phyloP scores from a whole-genome alignment of 2,329 filamentous ascomycete species.

The Colletotrichum eremochloae region DNA sequence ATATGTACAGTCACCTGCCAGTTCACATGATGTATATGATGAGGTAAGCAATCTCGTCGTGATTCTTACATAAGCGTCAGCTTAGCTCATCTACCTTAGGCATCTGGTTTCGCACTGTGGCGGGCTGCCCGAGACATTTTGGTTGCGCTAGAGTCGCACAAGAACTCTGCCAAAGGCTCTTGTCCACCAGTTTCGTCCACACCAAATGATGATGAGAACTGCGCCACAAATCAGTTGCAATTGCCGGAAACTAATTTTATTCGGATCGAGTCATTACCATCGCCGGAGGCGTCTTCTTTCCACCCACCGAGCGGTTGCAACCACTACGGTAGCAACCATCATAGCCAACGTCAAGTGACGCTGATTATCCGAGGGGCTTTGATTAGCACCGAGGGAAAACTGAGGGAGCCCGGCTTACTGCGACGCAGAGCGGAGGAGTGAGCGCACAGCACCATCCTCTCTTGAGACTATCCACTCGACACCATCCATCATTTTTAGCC shows the following conservation, averaged over 20 bases:
- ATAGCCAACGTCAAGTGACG: constrained; percentile 25
- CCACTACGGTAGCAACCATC: constrained; percentile 27
- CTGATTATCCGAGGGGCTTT: constrained; percentile 32
- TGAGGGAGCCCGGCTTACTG: constrained; percentile 13
- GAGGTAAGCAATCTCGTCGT: neutral
- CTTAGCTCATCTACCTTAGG: neutral
- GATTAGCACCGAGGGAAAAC: constrained; percentile 27
- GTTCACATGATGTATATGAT: neutral
- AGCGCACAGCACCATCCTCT: constrained; percentile 17
- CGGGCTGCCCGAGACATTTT: constrained; percentile 39
- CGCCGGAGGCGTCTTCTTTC: constrained; percentile 10
- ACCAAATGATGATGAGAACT: constrained; percentile 28
- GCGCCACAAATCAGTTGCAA: constrained; percentile 32
- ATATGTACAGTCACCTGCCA: neutral
- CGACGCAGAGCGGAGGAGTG: constrained; percentile 14
- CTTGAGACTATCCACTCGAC: constrained; percentile 6
- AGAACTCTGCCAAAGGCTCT: constrained; percentile 29
- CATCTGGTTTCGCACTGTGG: constrained; percentile 14
- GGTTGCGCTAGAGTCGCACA: constrained; percentile 36
- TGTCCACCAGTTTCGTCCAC: constrained; percentile 36
- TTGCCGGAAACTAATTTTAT: constrained; percentile 8
- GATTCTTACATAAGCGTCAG: neutral
- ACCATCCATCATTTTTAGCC: constrained; percentile 5
- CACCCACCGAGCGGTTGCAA: constrained; percentile 21
- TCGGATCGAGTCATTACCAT: constrained; percentile 18